Conservation (phyloP, 2,329 filamentous ascomycete genomes). For the Nemania diffusa region DNA sequence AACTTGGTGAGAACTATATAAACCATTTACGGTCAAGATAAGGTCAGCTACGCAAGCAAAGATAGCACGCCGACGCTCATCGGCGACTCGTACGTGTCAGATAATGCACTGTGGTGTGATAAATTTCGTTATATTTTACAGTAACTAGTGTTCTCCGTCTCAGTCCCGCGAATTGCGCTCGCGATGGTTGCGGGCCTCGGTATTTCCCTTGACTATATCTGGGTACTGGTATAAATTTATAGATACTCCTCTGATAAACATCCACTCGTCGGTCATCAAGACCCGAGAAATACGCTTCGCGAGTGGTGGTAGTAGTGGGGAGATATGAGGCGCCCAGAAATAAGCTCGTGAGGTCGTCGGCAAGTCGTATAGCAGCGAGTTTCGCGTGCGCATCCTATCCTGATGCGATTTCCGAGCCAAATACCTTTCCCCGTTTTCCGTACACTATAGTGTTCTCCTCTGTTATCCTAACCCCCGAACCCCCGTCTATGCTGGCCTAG, state of each 20-base stretch:
- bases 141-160: neutral
- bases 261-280: neutral
- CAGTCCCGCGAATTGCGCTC: neutral
- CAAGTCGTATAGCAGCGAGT: neutral
- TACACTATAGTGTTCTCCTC: neutral
- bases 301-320: neutral
- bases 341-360: neutral
- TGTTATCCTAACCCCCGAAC: neutral
- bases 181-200: neutral
- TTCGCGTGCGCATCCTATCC: neutral
- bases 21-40: too few species aligned
- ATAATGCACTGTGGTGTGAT: neutral
- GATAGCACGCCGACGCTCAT: too few species aligned
- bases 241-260: neutral
- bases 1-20: too few species aligned
- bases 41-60: neutral
- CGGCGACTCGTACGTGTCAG: neutral
- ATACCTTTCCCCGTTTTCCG: neutral
- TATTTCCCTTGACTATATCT: neutral
- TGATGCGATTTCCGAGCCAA: neutral
- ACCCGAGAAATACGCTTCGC: neutral
- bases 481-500: slow-evolving; percentile 11
- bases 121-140: neutral
- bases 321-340: neutral
- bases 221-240: neutral